phyloP scores from a whole-genome alignment of 345 rosid species.

The Melastoma malabathricum region DNA sequence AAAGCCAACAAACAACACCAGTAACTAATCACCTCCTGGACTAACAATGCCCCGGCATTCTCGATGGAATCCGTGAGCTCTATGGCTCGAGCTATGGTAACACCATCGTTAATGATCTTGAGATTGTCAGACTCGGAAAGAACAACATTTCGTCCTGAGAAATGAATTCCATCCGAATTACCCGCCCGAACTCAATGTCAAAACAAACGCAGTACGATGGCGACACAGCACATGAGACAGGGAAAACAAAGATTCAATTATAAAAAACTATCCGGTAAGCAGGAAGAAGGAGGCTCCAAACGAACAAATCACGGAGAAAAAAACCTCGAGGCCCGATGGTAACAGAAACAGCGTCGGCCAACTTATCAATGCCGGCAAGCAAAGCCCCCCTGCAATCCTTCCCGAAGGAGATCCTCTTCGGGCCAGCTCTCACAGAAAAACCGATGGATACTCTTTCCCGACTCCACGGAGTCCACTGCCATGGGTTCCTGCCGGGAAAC shows the following conservation, averaged over 20 bases:
- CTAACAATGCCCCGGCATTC: constrained; percentile 64
- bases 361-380: constrained; percentile 72
- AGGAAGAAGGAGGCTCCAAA: constrained; percentile 6
- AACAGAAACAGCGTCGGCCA: constrained; percentile 81
- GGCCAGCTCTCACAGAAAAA: constrained; percentile 48
- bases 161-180: not conserved
- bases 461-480: no score
- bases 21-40: constrained; percentile 74
- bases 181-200: no score
- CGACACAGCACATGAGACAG: no score
- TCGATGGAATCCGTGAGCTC: constrained; percentile 66
- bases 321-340: constrained; percentile 76
- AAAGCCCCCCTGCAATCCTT: constrained; percentile 58
- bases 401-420: constrained; percentile 57
- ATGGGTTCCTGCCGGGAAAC: no score
- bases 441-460: constrained; percentile 15
- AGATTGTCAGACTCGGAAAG: constrained; percentile 44
- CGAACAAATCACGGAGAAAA: not conserved
- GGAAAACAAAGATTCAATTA: no score
- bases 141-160: constrained; percentile 70
- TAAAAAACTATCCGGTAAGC: constrained; percentile 31
- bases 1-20: constrained; percentile 11
- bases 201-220: no score
- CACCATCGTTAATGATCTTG: constrained; percentile 77
- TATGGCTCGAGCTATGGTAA: constrained; percentile 24